phyloP scores from a whole-genome alignment of 148 eudicot genomes.

The Suaeda aralocaspica region DNA sequence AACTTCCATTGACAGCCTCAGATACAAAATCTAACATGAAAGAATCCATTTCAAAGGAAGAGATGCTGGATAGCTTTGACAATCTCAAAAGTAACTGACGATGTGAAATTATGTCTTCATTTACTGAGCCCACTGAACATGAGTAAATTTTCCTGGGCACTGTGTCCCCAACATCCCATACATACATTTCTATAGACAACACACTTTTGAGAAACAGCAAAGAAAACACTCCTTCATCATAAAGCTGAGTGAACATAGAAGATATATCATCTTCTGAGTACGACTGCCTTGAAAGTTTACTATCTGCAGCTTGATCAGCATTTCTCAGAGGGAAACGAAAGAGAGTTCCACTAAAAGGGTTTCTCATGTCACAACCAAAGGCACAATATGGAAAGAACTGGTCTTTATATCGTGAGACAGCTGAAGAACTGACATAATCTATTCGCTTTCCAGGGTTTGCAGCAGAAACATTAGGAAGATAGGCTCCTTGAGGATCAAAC shows the following conservation, averaged over 20 bases:
- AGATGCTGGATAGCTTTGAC: constrained; percentile 42
- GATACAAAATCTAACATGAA: constrained; percentile 70
- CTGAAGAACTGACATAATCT: constrained; percentile 84
- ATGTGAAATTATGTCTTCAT: constrained; percentile 61
- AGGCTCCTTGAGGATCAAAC: constrained; percentile 95
- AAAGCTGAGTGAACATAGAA: constrained; percentile 78
- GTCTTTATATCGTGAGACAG: constrained; percentile 71
- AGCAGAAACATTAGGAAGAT: constrained; percentile 88
- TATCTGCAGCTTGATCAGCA: constrained; percentile 80
- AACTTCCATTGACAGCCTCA: constrained; percentile 51
- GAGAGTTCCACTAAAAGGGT: constrained; percentile 77
- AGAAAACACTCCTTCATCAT: constrained; percentile 81
- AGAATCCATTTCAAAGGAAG: constrained; percentile 56
- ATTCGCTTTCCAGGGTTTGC: constrained; percentile 98
- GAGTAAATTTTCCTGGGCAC: constrained; percentile 73
- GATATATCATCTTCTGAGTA: constrained; percentile 78
- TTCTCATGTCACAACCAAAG: constrained; percentile 93
- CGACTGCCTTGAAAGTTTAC: constrained; percentile 95
- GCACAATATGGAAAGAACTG: constrained; percentile 92
- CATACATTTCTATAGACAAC: constrained; percentile 75
- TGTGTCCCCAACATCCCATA: constrained; percentile 73
- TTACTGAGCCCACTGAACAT: constrained; percentile 61
- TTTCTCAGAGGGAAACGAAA: constrained; percentile 98
- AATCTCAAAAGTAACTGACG: constrained; percentile 83
- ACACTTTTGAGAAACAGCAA: constrained; percentile 86